These are phyloP conservation scores for Trifolium subterraneum DNA, from an alignment of 306 rosid genomes.

Conservation along the genomic window DNA sequence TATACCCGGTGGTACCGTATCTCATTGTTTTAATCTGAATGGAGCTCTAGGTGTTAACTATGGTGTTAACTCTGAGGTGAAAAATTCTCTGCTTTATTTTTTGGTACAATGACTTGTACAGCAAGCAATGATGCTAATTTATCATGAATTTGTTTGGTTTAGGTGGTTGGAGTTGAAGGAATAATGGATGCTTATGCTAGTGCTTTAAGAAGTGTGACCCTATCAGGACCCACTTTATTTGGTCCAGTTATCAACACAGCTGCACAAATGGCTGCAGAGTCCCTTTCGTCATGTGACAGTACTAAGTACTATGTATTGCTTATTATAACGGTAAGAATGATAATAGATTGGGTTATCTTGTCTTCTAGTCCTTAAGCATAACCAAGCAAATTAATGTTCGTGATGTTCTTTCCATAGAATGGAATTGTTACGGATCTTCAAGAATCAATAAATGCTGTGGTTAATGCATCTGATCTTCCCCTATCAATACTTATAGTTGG, in stretches of 20 bases:
- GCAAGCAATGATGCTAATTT: background rate
- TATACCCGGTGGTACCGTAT: conserved; percentile 47
- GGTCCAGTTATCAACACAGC: conserved; percentile 81
- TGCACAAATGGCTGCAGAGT: conserved; percentile 66
- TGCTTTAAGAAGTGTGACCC: conserved; percentile 59
- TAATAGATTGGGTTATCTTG: background rate
- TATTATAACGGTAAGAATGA: conserved; percentile 68
- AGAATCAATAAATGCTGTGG: conserved; percentile 80
- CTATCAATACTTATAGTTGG: conserved; percentile 86
- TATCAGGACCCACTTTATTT: conserved; percentile 87
- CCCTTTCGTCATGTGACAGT: conserved; percentile 47
- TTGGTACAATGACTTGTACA: background rate
- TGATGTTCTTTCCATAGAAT: conserved; percentile 56
- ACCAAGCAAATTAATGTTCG: background rate
- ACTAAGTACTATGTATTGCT: conserved; percentile 73
- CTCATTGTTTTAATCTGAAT: conserved; percentile 86
- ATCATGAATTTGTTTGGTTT: conserved; percentile 2
- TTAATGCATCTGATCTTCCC: conserved; percentile 88
- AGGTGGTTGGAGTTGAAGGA: conserved; percentile 90
- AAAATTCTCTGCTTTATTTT: conserved; percentile 5
- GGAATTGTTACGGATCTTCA: conserved; percentile 89
- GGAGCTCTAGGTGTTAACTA: conserved; percentile 32
- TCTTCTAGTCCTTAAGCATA: background rate
- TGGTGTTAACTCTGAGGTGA: conserved; percentile 58
- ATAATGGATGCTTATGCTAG: conserved; percentile 76